A percentile compares a stretch with the other conserved stretches of the same genome.
Conservation (phyloP, 768 basidiomycete genomes). For the Lactifluus rugatus region DNA sequence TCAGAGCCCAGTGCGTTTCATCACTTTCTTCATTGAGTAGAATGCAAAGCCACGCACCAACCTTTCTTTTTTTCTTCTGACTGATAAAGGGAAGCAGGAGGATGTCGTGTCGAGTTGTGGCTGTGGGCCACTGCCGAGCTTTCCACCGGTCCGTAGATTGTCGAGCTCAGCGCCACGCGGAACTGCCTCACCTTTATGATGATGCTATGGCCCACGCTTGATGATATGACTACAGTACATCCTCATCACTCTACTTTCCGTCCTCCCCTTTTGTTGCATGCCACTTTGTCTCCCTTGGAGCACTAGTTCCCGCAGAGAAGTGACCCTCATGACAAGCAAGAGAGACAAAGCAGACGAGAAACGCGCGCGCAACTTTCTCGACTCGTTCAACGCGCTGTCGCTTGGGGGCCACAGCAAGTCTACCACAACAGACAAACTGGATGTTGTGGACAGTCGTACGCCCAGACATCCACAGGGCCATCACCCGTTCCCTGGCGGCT, state of each 20-base stretch:
- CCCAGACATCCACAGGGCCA: neutral
- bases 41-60: neutral
- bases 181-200: neutral
- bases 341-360: conserved; percentile 3
- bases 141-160: too few relatives aligned
- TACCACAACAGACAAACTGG: neutral
- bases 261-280: neutral
- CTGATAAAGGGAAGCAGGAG: neutral
- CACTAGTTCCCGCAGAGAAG: neutral
- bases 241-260: neutral
- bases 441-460: neutral
- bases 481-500: neutral
- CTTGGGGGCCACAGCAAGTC: conserved; percentile 21
- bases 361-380: conserved; percentile 24
- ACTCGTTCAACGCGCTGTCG: conserved; percentile 28
- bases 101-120: neutral
- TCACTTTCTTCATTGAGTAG: conserved; percentile 22
- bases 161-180: neutral
- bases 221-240: neutral
- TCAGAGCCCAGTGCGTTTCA: conserved; percentile 64
- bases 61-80: conserved; percentile 1
- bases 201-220: neutral
- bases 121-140: too few relatives aligned
- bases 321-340: conserved; percentile 1
- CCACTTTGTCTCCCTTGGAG: neutral